Base-by-base conservation (phyloP, 208 protist genomes). In the Leishmania martiniquensis region DNA sequence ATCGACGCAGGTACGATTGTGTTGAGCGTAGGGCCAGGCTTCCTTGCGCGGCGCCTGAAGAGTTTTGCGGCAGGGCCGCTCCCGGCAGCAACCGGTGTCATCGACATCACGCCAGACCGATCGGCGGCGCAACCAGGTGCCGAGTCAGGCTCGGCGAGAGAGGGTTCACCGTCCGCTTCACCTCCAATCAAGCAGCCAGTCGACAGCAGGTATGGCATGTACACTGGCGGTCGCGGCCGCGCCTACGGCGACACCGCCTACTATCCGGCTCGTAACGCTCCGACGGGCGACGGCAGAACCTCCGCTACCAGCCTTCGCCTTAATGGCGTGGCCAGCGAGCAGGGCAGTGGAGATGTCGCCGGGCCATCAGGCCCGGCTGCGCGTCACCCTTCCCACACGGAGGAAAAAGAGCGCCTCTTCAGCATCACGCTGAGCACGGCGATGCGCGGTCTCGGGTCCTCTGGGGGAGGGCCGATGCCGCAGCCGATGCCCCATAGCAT, bases 21-120 rank as follows among this genome's bases (percentile, higher is more conserved):
- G 20, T 75, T 93, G 54, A 93, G 88, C 75, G 83, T 81, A 17
- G 82, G 83, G 0, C 87, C 93, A 2, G 91, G 91, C 12, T 96
- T 95, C 42, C 76, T 89, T 0, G 57, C 68, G 9, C 88, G 92
- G 9, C 80, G 80, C 2, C 62, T 77, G 13, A 62, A 34, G 1
- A 47, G 68, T 54, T 49, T 76, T n/a, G 71, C 77, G 1, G 69
- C 42, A 12, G 81, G 57, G 32, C 44, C 75, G 20, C 60, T 39
- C n/a, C 34, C 52, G 32, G 47, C 72, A 51, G 44, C 81, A 29
- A 60, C 15, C 15, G 20, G 52, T 7, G 57, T 51, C 17, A 49
- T 76, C 13, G 69, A 82, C 57, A 72, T 76, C 59, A 84, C 76
- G 2, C 77, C 77, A 4, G 72, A 83, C 22, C 37, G 66, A 4